These are phyloP conservation scores for Cruciata laevipes DNA, from an alignment of 257 asterid species.

Conservation along the genomic window DNA sequence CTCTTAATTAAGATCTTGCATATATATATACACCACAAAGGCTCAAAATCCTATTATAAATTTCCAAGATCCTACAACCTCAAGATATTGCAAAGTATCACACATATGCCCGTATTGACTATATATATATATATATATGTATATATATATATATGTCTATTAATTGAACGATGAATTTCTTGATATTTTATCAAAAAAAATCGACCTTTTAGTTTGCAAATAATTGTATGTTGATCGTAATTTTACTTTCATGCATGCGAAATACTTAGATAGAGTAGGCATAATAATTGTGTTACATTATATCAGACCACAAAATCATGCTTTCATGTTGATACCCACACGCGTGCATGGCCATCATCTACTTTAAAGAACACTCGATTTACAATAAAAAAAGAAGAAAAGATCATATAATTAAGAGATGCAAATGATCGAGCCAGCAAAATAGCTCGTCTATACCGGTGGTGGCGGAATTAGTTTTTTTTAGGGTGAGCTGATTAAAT, in stretches of 20 bases:
- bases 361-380: slow-evolving; percentile 20
- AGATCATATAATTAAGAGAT: neutral
- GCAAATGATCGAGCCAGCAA: neutral
- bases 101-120: no score
- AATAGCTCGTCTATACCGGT: neutral
- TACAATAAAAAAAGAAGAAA: neutral
- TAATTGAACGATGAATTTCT: no score
- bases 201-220: neutral
- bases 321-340: slow-evolving; percentile 32
- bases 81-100: no score
- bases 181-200: no score
- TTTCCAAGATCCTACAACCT: no score
- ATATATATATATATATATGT: no score
- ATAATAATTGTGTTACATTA: slow-evolving; percentile 38
- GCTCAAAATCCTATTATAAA: no score
- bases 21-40: no score
- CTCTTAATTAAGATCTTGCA: no score
- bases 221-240: neutral
- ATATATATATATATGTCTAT: no score
- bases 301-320: slow-evolving; percentile 32
- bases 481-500: no score
- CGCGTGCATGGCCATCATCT: slow-evolving; percentile 32
- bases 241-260: neutral
- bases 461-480: no score
- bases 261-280: slow-evolving; percentile 10